Conservation (phyloP, 306 rosid genomes). For the Quillaja saponaria region DNA sequence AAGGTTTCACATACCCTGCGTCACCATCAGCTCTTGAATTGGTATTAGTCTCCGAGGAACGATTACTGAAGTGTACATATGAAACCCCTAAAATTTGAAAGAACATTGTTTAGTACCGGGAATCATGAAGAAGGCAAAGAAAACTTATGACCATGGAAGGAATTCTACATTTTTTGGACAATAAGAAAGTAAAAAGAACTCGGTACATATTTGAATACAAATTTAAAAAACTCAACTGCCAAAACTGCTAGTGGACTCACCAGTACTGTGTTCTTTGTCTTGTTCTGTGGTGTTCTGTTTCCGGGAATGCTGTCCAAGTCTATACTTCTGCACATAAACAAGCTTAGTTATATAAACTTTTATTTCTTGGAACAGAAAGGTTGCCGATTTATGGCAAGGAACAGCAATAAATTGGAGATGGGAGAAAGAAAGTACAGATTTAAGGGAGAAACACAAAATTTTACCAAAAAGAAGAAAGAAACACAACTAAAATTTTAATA, state of each 20-base stretch:
- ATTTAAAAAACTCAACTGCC: too few species aligned
- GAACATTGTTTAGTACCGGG: background rate
- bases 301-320: slow-evolving; percentile 72
- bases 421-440: slow-evolving; percentile 16
- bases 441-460: background rate
- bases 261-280: slow-evolving; percentile 49
- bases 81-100: slow-evolving; percentile 46
- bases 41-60: slow-evolving; percentile 44
- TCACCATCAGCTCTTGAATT: slow-evolving; percentile 53
- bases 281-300: slow-evolving; percentile 55
- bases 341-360: background rate
- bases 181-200: too few species aligned
- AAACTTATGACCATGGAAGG: background rate
- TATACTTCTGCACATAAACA: slow-evolving; percentile 68
- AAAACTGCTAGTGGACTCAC: slow-evolving; percentile 37
- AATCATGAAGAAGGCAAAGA: slow-evolving; percentile 1
- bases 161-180: too few species aligned
- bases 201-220: too few species aligned
- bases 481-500: background rate
- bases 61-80: slow-evolving; percentile 50
- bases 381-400: background rate
- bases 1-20: slow-evolving; percentile 50
- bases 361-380: slow-evolving; percentile 9
- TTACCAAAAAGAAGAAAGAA: background rate
- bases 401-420: background rate